phyloP scores from a whole-genome alignment of 768 basidiomycete genomes.

The Arthromyces matolae region DNA sequence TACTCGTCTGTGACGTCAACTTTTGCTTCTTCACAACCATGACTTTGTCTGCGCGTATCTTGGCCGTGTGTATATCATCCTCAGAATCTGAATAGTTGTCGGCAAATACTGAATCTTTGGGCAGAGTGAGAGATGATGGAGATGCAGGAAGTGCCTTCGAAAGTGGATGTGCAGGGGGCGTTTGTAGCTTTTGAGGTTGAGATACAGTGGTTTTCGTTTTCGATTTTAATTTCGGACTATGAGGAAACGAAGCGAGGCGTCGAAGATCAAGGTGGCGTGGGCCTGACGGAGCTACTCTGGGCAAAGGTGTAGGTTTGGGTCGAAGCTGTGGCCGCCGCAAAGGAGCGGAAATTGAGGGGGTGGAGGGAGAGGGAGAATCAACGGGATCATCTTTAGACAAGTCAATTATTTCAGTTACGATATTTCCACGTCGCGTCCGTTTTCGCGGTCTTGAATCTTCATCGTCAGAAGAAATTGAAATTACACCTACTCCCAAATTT shows the following conservation, averaged over 20 bases:
- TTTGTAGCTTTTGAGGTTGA: background rate
- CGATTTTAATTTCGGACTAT: no score
- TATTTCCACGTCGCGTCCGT: background rate
- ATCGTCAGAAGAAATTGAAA: background rate
- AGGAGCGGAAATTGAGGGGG: no score
- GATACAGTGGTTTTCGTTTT: background rate
- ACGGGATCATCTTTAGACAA: slow-evolving; percentile 1
- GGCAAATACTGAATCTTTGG: no score
- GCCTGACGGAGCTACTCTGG: background rate
- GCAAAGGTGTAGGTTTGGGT: background rate
- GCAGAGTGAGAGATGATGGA: no score
- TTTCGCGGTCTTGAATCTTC: background rate
- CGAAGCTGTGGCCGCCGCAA: no score
- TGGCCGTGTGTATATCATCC: no score
- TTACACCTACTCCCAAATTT: no score
- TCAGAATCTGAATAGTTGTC: no score
- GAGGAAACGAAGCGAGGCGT: background rate
- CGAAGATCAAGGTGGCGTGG: background rate
- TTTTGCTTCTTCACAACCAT: no score
- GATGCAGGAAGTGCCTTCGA: background rate
- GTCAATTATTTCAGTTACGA: background rate
- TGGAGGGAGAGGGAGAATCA: no score
- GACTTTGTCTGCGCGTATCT: no score
- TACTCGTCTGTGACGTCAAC: no score
- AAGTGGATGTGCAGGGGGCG: background rate